Percentiles rank a stretch among this genome's conserved stretches.
Evolutionary conservation across 1,284 basidiomycete species (phyloP).

Genomic region (Rhodotorula mucilaginosa): DNA sequence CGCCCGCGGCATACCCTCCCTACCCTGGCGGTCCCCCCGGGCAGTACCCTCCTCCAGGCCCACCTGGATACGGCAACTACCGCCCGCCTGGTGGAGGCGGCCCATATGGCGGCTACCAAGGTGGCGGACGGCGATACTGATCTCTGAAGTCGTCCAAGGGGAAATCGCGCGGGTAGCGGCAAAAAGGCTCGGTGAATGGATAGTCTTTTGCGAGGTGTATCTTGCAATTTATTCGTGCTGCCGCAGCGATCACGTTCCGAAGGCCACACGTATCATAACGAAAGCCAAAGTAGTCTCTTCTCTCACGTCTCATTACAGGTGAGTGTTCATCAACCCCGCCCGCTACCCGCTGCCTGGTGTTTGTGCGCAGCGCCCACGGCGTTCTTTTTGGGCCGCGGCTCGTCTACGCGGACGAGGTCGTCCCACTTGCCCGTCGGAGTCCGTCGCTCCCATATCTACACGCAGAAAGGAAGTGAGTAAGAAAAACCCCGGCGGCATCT

Average conservation of each 20-base stretch:
- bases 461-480: not conserved
- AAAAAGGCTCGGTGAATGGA: too few species aligned
- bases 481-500: not conserved
- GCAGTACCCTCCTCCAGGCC: conserved; percentile 1
- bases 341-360: not conserved
- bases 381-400: conserved; percentile 21
- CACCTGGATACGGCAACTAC: conserved; percentile 1
- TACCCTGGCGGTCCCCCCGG: conserved; percentile 17
- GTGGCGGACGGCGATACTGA: conserved; percentile 8
- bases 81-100: not conserved
- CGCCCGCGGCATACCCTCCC: conserved; percentile 9
- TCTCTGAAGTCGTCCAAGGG: too few species aligned
- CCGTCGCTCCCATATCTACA: conserved; percentile 36
- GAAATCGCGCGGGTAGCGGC: too few species aligned
- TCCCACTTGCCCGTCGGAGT: conserved; percentile 15
- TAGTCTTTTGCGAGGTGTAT: too few species aligned
- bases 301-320: too few species aligned
- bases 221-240: too few species aligned
- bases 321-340: too few species aligned
- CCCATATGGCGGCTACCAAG: conserved; percentile 16
- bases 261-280: too few species aligned
- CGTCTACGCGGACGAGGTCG: conserved; percentile 17
- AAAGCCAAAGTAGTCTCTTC: too few species aligned
- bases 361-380: not conserved
- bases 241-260: too few species aligned